Percentiles rank a stretch among this genome's conserved stretches.
phyloP scores from a whole-genome alignment of 164 flowering plant species.

The Buxus sempervirens region DNA sequence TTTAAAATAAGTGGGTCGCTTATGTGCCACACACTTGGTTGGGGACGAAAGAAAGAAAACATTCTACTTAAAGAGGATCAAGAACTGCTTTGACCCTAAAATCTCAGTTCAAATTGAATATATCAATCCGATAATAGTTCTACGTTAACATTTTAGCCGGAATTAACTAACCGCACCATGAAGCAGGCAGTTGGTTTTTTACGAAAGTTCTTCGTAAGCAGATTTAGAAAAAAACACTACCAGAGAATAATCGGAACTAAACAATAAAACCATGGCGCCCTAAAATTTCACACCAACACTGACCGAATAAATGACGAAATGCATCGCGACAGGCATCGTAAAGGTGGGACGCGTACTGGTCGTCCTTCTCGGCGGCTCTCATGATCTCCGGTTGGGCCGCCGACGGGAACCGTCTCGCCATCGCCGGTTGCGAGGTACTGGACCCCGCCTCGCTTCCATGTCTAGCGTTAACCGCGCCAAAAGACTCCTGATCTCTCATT shows the following conservation, averaged over 20 bases:
- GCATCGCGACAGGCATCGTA: constrained; percentile 98
- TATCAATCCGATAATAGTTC: too few species aligned
- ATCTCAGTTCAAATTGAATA: too few species aligned
- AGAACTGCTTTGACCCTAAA: too few species aligned
- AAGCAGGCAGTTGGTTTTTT: too few species aligned
- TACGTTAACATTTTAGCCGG: too few species aligned
- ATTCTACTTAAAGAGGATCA: too few species aligned
- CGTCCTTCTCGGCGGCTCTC: constrained; percentile 99
- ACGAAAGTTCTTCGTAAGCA: too few species aligned
- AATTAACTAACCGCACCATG: too few species aligned
- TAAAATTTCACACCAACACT: background rate
- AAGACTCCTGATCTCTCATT: background rate
- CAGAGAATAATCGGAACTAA: background rate
- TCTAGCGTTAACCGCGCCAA: background rate
- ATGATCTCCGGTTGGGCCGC: constrained; percentile 98
- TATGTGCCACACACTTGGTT: too few species aligned
- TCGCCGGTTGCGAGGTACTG: constrained; percentile 10
- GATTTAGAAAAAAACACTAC: background rate
- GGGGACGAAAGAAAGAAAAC: too few species aligned
- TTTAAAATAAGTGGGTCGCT: too few species aligned
- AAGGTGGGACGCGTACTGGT: constrained; percentile 85
- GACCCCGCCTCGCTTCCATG: background rate
- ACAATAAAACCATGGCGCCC: background rate
- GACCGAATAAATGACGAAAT: constrained; percentile 89
- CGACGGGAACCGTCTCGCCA: constrained; percentile 55